These are phyloP conservation scores for Hyaloperonospora arabidopsidis DNA, from an alignment of 352 stramenopile genomes.

Conservation along the genomic window DNA sequence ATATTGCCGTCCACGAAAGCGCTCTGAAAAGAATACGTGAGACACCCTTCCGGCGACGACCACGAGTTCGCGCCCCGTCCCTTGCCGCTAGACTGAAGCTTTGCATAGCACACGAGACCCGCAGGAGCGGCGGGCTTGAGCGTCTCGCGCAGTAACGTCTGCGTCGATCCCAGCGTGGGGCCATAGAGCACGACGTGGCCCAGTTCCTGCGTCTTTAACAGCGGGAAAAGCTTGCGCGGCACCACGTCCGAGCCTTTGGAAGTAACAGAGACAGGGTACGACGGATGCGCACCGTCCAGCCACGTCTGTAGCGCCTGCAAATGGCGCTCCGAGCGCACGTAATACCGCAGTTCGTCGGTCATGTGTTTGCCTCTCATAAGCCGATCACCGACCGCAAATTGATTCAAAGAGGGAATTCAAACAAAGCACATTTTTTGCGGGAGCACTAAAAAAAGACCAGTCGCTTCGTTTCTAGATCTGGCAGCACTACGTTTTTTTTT, in stretches of 20 bases:
- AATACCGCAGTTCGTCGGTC: slow-evolving; percentile 64
- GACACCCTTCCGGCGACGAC: slow-evolving; percentile 81
- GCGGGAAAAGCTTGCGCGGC: slow-evolving; percentile 43
- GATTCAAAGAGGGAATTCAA: too few species aligned
- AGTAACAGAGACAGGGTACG: slow-evolving; percentile 20
- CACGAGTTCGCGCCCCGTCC: slow-evolving; percentile 83
- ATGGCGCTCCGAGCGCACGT: slow-evolving; percentile 67
- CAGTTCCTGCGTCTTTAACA: slow-evolving; percentile 53
- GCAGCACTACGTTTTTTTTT: background rate
- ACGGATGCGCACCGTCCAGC: slow-evolving; percentile 30
- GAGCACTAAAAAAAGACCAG: too few species aligned
- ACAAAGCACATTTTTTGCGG: too few species aligned
- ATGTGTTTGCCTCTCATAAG: slow-evolving; percentile 34
- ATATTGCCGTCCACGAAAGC: slow-evolving; percentile 66
- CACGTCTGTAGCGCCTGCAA: slow-evolving; percentile 60
- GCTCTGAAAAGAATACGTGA: slow-evolving; percentile 88
- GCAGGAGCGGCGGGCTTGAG: slow-evolving; percentile 53
- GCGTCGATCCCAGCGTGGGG: slow-evolving; percentile 64
- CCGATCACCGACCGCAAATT: background rate
- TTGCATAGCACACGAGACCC: slow-evolving; percentile 72
- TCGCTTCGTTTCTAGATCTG: too few species aligned
- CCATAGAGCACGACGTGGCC: slow-evolving; percentile 68
- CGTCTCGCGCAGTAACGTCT: slow-evolving; percentile 75
- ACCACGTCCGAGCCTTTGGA: slow-evolving; percentile 24
- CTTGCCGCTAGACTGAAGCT: slow-evolving; percentile 70